These are phyloP conservation scores for Ceratobasidium sp. DNA, from an alignment of 1,284 basidiomycete species.

Conservation along the genomic window DNA sequence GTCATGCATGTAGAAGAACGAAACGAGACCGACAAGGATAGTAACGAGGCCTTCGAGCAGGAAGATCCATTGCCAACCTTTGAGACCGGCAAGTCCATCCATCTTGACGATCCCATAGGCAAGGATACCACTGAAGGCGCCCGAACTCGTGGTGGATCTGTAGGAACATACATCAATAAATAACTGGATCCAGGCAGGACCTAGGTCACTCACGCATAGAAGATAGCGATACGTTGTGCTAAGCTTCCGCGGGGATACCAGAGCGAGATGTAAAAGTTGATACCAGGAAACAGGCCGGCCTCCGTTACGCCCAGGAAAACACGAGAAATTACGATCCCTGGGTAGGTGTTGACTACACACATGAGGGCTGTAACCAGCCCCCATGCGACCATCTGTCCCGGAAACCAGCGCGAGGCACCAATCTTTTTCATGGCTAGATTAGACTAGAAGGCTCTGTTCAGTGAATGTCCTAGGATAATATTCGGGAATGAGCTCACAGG, in stretches of 20 bases:
- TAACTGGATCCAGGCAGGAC: slow-evolving; percentile 43
- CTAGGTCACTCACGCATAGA: slow-evolving; percentile 54
- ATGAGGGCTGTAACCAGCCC: slow-evolving; percentile 60
- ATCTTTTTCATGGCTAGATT: slow-evolving; percentile 16
- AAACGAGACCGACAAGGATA: slow-evolving; percentile 29
- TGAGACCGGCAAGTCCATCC: slow-evolving; percentile 53
- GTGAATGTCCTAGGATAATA: neutral
- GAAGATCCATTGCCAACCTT: slow-evolving; percentile 59
- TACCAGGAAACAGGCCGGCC: slow-evolving; percentile 58
- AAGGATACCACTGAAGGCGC: slow-evolving; percentile 53
- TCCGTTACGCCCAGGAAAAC: slow-evolving; percentile 70
- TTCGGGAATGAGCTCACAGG: neutral
- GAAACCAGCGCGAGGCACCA: slow-evolving; percentile 26
- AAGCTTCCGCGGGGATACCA: slow-evolving; percentile 62
- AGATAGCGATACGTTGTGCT: slow-evolving; percentile 61
- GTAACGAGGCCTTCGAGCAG: slow-evolving; percentile 52
- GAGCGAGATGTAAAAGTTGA: slow-evolving; percentile 55
- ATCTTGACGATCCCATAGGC: slow-evolving; percentile 57
- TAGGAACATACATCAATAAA: neutral
- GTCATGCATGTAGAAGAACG: slow-evolving; percentile 42
- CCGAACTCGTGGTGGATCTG: slow-evolving; percentile 37
- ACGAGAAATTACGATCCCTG: slow-evolving; percentile 65
- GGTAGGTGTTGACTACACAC: slow-evolving; percentile 70
- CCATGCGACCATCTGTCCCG: slow-evolving; percentile 36
- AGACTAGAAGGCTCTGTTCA: neutral